Base-by-base conservation (phyloP, 345 rosid species). In the Salix purpurea region DNA sequence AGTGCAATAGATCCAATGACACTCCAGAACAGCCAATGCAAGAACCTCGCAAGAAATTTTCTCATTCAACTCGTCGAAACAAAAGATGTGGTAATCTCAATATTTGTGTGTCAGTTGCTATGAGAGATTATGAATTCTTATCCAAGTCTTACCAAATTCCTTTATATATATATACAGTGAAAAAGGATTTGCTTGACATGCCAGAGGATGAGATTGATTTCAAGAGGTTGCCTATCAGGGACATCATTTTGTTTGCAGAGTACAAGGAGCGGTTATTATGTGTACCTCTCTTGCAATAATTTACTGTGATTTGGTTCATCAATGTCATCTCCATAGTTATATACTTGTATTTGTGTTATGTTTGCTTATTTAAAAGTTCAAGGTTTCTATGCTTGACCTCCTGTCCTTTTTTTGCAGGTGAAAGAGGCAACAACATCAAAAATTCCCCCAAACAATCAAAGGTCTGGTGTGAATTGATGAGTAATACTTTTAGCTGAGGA, bases 141-240 rank as follows among this genome's bases (percentile, higher is more conserved):
- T 77, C 46, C 70, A 19, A 50, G 39, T 77, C 48, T 67, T 23
- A 37, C 67, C 58, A 32, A 39, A 39, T 60, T 67, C 18, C 39
- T 26, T 76, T 80, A 32, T 67, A 68, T 77, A 34, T 34, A 5
- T 23, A 74, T 67, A 30, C 80, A 89, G 94, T 88, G 89, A 87
- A 87, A 24, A 83, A 89, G 75, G 84, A 80, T 64, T 87, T 96
- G 83, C 92, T 93, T 82, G 83, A 88, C 73, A 87, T 85, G 34
- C 97, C 97, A 1, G 97, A 93, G 81, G 86, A 90, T 4, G 96
- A 91, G 40, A 83, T 90, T 80, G 87, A 89, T 75, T 79, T 69
- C 75, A 77, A 28, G 77, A 85, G 46, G 66, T 83, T 93, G 84
- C 89, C 87, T 71, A 72, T 93, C 70, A 89, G 71, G 78, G 97